phyloP scores from a whole-genome alignment of 2,329 filamentous ascomycete species.

The Trichoderma oligosporum region DNA sequence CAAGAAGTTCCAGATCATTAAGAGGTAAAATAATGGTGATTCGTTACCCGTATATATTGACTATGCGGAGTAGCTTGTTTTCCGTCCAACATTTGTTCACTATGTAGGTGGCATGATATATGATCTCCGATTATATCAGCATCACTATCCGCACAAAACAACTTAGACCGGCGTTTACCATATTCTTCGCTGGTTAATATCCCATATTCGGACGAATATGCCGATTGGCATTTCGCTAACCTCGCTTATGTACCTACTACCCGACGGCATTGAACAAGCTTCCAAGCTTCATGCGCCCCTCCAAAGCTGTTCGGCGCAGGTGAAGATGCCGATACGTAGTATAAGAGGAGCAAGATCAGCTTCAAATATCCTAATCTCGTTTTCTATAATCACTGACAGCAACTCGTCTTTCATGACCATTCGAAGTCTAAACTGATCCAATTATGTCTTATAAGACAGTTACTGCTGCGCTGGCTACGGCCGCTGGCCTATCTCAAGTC shows the following conservation, averaged over 20 bases:
- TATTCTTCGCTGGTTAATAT: not conserved
- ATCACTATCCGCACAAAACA: not conserved
- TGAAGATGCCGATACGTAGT: not conserved
- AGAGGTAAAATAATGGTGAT: too few species aligned
- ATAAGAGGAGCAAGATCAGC: not conserved
- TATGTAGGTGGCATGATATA: not conserved
- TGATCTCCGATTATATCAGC: not conserved
- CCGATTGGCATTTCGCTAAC: not conserved
- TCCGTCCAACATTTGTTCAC: too few species aligned
- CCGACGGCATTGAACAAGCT: not conserved
- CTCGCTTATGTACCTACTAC: not conserved
- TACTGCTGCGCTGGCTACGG: not conserved
- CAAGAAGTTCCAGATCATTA: too few species aligned
- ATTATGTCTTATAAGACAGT: constrained; percentile 2
- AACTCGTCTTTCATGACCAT: not conserved
- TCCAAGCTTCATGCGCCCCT: not conserved
- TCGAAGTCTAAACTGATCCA: not conserved
- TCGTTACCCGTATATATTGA: too few species aligned
- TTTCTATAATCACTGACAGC: not conserved
- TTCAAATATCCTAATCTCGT: not conserved
- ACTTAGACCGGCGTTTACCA: not conserved
- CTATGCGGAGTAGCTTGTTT: not conserved
- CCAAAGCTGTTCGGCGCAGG: not conserved
- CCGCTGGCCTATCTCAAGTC: constrained; percentile 5
- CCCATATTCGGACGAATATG: not conserved